Conservation (phyloP, 2,329 filamentous ascomycete species). For the Aspergillus candidus region DNA sequence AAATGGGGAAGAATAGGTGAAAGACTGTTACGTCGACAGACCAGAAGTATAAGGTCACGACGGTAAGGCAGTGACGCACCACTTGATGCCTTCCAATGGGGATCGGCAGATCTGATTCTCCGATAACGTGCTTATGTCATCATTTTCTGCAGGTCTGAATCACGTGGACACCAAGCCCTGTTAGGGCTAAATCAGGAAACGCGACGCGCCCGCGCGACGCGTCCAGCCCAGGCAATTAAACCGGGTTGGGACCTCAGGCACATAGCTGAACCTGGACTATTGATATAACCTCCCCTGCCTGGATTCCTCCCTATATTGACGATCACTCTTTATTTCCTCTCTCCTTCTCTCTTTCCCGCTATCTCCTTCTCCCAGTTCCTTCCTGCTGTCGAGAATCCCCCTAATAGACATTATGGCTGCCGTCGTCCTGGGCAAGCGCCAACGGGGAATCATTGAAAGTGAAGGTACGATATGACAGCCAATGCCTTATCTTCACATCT, state of each 20-base stretch:
- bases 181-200: background rate
- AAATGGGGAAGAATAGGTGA: too few species aligned
- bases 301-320: background rate
- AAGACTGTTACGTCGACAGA: too few species aligned
- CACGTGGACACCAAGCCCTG: background rate
- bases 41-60: slow-evolving; percentile 1
- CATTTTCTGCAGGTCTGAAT: background rate
- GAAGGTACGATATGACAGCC: slow-evolving; percentile 32
- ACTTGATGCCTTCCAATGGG: slow-evolving; percentile 4
- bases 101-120: slow-evolving; percentile 7
- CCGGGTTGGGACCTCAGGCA: too few species aligned
- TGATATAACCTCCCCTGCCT: background rate
- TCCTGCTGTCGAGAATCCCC: too few species aligned
- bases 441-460: slow-evolving; percentile 31
- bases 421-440: slow-evolving; percentile 41
- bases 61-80: slow-evolving; percentile 11
- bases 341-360: background rate
- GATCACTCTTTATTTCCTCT: background rate
- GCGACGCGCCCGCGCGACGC: slow-evolving; percentile 4
- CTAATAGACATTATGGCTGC: slow-evolving; percentile 30
- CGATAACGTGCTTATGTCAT: background rate
- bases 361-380: slow-evolving; percentile 17
- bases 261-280: background rate
- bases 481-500: slow-evolving; percentile 9
- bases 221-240: background rate